Conservation (phyloP, 2,329 filamentous ascomycete species). For the Nothophaeocryptopus gaeumannii region DNA sequence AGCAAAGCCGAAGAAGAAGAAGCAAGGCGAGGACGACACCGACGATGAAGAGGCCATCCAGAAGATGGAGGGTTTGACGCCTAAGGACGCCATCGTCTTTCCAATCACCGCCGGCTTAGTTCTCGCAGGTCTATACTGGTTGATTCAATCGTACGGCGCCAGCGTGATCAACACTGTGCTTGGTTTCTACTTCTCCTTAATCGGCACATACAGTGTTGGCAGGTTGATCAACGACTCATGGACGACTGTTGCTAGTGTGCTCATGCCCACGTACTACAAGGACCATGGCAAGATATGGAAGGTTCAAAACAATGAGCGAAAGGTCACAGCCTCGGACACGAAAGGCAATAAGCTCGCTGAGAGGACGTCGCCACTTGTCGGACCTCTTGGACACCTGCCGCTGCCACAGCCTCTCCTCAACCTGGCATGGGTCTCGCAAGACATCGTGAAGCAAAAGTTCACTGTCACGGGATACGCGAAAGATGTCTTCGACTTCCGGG, state of each 20-base stretch:
- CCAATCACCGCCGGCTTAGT: conserved; percentile 72
- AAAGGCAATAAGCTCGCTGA: conserved; percentile 5
- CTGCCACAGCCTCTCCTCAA: conserved; percentile 38
- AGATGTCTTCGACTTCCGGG: conserved; percentile 35
- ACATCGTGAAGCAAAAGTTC: conserved; percentile 50
- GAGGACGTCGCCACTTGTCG: conserved; percentile 52
- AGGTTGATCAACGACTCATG: conserved; percentile 71
- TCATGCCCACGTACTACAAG: conserved; percentile 72
- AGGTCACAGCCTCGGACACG: conserved; percentile 26
- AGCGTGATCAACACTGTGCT: conserved; percentile 78
- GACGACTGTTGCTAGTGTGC: conserved; percentile 60
- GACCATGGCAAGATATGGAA: conserved; percentile 51
- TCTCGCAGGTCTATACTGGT: conserved; percentile 74
- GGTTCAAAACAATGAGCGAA: conserved; percentile 37
- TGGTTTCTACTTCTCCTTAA: conserved; percentile 75
- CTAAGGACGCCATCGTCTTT: conserved; percentile 79
- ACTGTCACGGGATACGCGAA: conserved; percentile 54
- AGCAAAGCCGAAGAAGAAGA: conserved; percentile 51
- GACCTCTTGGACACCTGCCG: conserved; percentile 47
- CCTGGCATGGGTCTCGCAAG: conserved; percentile 51
- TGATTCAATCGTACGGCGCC: conserved; percentile 87
- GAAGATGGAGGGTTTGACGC: conserved; percentile 65
- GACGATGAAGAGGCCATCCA: conserved; percentile 55
- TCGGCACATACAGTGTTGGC: conserved; percentile 74
- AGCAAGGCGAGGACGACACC: conserved; percentile 43